These are phyloP conservation scores for Diaporthe capsici DNA, from an alignment of 2,329 filamentous ascomycete species.

Conservation along the genomic window DNA sequence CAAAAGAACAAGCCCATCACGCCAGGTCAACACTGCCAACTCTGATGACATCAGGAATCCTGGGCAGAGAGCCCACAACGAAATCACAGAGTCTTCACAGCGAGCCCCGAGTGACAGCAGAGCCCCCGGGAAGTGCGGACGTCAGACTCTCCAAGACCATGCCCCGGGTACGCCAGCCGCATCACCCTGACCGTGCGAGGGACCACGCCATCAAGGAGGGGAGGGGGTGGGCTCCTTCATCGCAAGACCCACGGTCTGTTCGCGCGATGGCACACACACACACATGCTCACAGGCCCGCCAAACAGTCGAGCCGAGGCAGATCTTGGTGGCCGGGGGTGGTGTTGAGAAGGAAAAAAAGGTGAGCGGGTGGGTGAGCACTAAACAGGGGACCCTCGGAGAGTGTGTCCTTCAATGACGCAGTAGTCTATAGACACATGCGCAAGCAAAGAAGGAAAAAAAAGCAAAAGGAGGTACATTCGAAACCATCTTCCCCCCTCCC, in stretches of 20 bases:
- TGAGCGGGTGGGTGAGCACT: conserved; percentile 12
- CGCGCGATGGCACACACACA: conserved; percentile 19
- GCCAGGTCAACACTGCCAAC: no score
- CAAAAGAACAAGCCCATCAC: background rate
- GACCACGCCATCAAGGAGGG: background rate
- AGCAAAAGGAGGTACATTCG: background rate
- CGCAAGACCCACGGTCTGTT: conserved; percentile 2
- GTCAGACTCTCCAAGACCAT: conserved; percentile 13
- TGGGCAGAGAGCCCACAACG: no score
- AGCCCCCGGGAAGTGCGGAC: conserved; percentile 21
- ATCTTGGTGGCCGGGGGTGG: background rate
- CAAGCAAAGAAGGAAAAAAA: conserved; percentile 2
- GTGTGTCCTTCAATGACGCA: conserved; percentile 19
- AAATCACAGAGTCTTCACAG: background rate
- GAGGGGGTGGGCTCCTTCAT: background rate
- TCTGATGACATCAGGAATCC: background rate
- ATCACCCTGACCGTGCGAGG: conserved; percentile 5
- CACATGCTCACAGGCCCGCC: background rate
- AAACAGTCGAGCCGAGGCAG: conserved; percentile 23
- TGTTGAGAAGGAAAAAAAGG: background rate
- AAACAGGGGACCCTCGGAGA: conserved; percentile 4
- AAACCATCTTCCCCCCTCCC: background rate
- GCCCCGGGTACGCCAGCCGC: conserved; percentile 25
- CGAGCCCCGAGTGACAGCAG: background rate
- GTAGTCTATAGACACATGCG: background rate